phyloP scores from a whole-genome alignment of 371 early-diverging fungal genomes.

The Mucor lusitanicus region DNA sequence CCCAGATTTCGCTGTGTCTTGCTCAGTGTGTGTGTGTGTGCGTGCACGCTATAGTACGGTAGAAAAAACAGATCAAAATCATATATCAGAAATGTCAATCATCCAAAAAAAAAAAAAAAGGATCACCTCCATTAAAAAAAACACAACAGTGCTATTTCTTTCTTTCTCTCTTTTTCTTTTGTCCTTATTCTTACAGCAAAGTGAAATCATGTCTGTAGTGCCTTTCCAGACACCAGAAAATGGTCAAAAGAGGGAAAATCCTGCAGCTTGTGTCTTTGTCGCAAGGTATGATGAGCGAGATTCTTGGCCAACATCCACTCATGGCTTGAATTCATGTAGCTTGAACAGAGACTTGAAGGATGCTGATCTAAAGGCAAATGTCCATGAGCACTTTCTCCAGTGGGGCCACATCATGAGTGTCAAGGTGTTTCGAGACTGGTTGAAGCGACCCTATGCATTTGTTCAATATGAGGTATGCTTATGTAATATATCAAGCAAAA shows the following conservation, averaged over 20 bases:
- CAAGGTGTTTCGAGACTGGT: slow-evolving; percentile 80
- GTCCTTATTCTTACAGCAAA: no score
- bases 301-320: no score
- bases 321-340: neutral
- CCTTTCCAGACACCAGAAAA: neutral
- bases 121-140: neutral
- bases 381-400: slow-evolving; percentile 62
- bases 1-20: neutral
- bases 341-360: slow-evolving; percentile 16
- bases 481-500: neutral
- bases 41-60: no score
- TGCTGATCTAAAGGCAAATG: slow-evolving; percentile 59
- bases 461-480: slow-evolving; percentile 75
- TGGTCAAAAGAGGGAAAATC: slow-evolving; percentile 31
- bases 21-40: neutral
- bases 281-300: slow-evolving; percentile 39
- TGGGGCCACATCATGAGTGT: slow-evolving; percentile 76
- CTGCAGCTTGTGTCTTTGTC: slow-evolving; percentile 60
- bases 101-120: neutral
- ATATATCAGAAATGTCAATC: slow-evolving; percentile 1
- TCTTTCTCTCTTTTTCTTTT: neutral
- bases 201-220: neutral
- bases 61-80: neutral
- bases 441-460: slow-evolving; percentile 83
- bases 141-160: neutral